phyloP scores from a whole-genome alignment of 2,329 filamentous ascomycete genomes.

The Dichotomopilus funicola region DNA sequence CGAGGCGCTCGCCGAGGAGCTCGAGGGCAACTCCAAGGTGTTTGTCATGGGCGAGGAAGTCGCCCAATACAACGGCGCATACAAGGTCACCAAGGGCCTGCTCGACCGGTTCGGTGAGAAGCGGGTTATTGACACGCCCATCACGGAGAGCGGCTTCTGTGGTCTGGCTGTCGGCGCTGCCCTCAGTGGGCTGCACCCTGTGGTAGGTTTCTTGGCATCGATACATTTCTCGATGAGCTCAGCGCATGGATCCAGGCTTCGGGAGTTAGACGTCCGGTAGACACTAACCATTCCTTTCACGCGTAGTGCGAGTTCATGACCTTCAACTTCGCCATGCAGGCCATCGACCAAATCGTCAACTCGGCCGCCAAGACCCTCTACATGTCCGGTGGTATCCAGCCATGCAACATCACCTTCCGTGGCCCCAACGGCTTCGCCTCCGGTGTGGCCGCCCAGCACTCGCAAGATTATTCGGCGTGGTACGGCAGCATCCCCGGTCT shows the following conservation, averaged over 20 bases:
- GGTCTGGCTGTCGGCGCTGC: constrained; percentile 93
- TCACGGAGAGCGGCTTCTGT: constrained; percentile 93
- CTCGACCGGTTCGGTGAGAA: constrained; percentile 95
- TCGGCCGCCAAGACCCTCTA: constrained; percentile 98
- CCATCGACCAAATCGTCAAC: constrained; percentile 99
- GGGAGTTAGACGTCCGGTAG: too few species aligned
- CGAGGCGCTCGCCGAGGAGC: constrained; percentile 94
- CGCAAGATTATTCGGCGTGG: constrained; percentile 97
- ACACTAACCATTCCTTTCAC: too few species aligned
- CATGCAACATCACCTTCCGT: constrained; percentile 99
- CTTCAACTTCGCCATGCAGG: constrained; percentile 99
- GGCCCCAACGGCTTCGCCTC: constrained; percentile 96
- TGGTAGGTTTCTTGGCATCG: constrained; percentile 54
- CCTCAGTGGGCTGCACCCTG: constrained; percentile 85
- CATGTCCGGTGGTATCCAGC: constrained; percentile 99
- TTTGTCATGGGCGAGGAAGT: constrained; percentile 97
- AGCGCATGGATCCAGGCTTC: too few species aligned
- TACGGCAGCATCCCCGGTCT: constrained; percentile 96
- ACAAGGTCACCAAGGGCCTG: constrained; percentile 98
- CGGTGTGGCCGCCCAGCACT: constrained; percentile 96
- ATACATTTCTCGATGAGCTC: too few species aligned
- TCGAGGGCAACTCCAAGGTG: constrained; percentile 89
- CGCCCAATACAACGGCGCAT: constrained; percentile 98
- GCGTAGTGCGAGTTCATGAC: constrained; percentile 97
- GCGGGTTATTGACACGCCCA: constrained; percentile 95